Conservation (phyloP, 2,329 filamentous ascomycete genomes). For the Gyromitra esculenta region DNA sequence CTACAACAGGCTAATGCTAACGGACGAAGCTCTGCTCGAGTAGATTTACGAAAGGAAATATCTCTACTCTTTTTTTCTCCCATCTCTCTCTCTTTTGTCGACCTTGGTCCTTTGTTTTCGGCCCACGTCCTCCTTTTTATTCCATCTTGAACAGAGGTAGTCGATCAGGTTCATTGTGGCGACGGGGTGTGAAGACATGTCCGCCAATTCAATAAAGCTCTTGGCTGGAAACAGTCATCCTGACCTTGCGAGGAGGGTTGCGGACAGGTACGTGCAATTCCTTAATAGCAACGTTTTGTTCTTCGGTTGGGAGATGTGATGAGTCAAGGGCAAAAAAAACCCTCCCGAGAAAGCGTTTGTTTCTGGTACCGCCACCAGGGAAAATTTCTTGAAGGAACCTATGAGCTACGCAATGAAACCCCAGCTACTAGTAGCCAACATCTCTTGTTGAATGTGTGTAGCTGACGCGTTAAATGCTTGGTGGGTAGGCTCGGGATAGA, state of each 20-base stretch:
- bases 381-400: constrained; percentile 1
- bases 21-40: constrained; percentile 23
- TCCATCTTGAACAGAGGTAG: constrained; percentile 4
- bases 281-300: neutral
- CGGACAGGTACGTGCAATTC: constrained; percentile 59
- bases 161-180: constrained; percentile 11
- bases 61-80: constrained; percentile 2
- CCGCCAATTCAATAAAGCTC: constrained; percentile 75
- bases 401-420: constrained; percentile 8
- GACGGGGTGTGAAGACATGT: constrained; percentile 31
- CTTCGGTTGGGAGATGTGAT: neutral
- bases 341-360: neutral
- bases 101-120: constrained; percentile 2
- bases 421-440: neutral
- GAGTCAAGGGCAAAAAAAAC: constrained; percentile 4
- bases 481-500: constrained; percentile 70
- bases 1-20: constrained; percentile 40
- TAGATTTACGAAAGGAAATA: constrained; percentile 5
- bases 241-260: constrained; percentile 74
- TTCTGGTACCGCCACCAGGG: constrained; percentile 8
- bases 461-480: constrained; percentile 17
- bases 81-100: neutral
- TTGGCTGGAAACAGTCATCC: constrained; percentile 80
- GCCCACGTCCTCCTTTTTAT: neutral
- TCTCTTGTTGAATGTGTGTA: constrained; percentile 13